Conservation (phyloP, 2,329 filamentous ascomycete species). For the Neofusicoccum sp. region DNA sequence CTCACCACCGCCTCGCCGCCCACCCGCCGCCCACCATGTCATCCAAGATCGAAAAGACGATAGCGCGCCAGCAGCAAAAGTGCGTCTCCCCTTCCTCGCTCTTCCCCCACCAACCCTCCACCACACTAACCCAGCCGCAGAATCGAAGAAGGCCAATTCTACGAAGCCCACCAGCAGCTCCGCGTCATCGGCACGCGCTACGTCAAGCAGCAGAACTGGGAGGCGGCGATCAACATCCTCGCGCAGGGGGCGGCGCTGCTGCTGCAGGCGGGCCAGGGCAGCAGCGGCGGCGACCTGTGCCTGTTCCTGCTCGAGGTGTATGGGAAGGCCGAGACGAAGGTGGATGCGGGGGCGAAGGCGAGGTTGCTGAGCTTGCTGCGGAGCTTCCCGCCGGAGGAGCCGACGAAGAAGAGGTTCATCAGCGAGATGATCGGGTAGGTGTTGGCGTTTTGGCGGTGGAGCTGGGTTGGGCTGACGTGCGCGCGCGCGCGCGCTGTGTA, state of each 20-base stretch:
- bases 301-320: slow-evolving; percentile 88
- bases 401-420: slow-evolving; percentile 89
- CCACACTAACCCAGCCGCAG: slow-evolving; percentile 44
- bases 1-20: background rate
- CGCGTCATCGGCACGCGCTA: slow-evolving; percentile 93
- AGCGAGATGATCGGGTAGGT: slow-evolving; percentile 75
- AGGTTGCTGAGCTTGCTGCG: slow-evolving; percentile 74
- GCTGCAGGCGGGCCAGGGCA: slow-evolving; percentile 87
- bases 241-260: slow-evolving; percentile 80
- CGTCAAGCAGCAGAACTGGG: slow-evolving; percentile 81
- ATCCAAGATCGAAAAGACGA: slow-evolving; percentile 67
- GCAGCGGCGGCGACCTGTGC: slow-evolving; percentile 86
- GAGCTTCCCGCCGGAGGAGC: slow-evolving; percentile 78
- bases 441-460: slow-evolving; percentile 30
- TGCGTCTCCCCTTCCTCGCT: slow-evolving; percentile 32
- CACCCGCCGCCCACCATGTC: slow-evolving; percentile 20
- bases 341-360: slow-evolving; percentile 71
- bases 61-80: slow-evolving; percentile 76
- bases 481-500: no score
- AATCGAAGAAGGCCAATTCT: slow-evolving; percentile 88
- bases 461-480: background rate
- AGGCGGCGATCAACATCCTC: slow-evolving; percentile 82
- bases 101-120: slow-evolving; percentile 8
- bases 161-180: slow-evolving; percentile 98
- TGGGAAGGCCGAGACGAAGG: slow-evolving; percentile 76